phyloP scores from a whole-genome alignment of 306 rosid genomes.

The Oxytropis ochrocephala region DNA sequence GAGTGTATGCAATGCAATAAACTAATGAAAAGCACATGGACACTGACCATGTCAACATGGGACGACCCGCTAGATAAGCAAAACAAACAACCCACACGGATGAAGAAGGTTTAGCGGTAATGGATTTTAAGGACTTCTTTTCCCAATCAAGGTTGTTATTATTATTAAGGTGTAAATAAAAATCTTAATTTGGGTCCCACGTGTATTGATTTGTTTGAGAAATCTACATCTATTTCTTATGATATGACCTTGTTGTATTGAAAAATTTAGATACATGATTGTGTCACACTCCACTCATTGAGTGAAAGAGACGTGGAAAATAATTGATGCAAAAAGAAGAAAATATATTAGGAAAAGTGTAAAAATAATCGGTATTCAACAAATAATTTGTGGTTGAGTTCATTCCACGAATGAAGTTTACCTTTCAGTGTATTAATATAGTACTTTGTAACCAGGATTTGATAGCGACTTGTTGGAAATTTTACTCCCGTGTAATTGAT shows the following conservation, averaged over 20 bases:
- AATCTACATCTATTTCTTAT: not conserved
- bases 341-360: not conserved
- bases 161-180: not conserved
- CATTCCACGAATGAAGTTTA: not conserved
- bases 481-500: too few species aligned
- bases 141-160: not conserved
- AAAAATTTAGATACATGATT: not conserved
- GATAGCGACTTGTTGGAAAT: too few species aligned
- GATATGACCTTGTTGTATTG: not conserved
- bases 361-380: too few species aligned
- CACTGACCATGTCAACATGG: conserved; percentile 51
- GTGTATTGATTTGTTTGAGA: not conserved
- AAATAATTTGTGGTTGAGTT: not conserved
- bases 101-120: not conserved
- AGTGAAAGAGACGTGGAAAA: not conserved
- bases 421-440: too few species aligned
- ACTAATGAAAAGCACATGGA: conserved; percentile 65
- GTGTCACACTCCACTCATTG: not conserved
- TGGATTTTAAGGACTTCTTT: not conserved
- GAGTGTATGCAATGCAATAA: conserved; percentile 45
- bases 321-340: too few species aligned
- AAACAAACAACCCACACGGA: conserved; percentile 20
- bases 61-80: conserved; percentile 27
- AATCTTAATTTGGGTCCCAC: not conserved
- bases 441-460: too few species aligned